phyloP scores from a whole-genome alignment of 495 filamentous ascomycete genomes.

The Neurospora sp. region DNA sequence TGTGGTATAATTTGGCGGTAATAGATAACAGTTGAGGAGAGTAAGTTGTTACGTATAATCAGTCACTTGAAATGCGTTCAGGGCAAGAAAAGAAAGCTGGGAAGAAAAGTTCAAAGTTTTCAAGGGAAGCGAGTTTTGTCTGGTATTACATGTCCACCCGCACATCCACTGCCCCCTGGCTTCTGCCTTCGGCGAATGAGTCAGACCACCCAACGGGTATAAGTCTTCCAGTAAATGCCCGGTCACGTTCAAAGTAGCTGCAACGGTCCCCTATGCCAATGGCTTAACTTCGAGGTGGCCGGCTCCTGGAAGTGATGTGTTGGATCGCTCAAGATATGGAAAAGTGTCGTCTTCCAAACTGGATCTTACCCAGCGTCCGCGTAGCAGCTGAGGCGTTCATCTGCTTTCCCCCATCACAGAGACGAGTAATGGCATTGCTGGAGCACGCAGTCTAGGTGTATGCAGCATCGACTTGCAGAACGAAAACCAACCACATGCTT shows the following conservation, averaged over 20 bases:
- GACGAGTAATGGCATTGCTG: not conserved
- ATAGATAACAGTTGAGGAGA: not conserved
- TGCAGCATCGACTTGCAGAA: constrained; percentile 1
- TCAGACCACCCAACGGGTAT: not conserved
- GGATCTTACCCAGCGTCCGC: not conserved
- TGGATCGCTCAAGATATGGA: not conserved
- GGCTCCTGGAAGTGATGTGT: not conserved
- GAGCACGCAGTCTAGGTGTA: not conserved
- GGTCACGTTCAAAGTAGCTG: not conserved
- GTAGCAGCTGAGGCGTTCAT: not conserved
- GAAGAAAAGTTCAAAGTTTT: not conserved
- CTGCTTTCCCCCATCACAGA: not conserved
- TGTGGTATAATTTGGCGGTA: not conserved
- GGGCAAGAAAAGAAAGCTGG: not conserved
- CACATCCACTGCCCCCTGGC: not conserved
- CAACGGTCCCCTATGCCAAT: not conserved
- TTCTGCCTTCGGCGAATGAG: not conserved
- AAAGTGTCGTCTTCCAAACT: not conserved
- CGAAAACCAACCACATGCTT: constrained; percentile 16
- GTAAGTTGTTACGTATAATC: not conserved
- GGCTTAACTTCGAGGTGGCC: not conserved
- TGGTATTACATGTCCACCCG: not conserved
- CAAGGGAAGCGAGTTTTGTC: not conserved
- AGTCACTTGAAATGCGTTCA: not conserved
- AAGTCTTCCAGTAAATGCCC: not conserved